Evolutionary conservation across 2,329 filamentous ascomycete species (phyloP), one percentile per base, ranked within the genome.

Genomic region (Alternaria conjuncta): DNA sequence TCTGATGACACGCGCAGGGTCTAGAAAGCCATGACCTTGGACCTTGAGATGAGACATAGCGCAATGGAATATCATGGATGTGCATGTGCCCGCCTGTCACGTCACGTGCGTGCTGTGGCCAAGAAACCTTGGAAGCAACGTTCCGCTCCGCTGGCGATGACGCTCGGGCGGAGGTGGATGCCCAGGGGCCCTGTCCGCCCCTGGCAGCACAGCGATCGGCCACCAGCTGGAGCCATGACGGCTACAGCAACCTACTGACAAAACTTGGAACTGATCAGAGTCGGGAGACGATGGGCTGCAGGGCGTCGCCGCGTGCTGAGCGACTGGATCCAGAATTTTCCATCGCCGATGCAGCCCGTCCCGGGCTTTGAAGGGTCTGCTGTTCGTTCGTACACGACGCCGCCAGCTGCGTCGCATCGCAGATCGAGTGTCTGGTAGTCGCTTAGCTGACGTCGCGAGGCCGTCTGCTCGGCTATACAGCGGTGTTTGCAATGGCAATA

Each of bases 121-220:
- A 53, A 53, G 49, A 32, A 53, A 41, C n/a, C 36, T 41, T 41
- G 36, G 36, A 41, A 41, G 21, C 55, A 28, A 20, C 25, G 32
- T 61, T 58, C 60, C 60, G 60, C 55, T 51, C 55, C 54, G 59
- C 59, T 49, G 43, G 15, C 8, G 18, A 21, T 18, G 32, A 28
- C 28, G 45, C 11, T 41, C 26, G 47, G 59, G 62, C 55, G 59
- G 61, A 61, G 23, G n/a, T 44, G 25, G 11, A 7, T 53, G 69
- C 51, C 67, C 49, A 63, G 66, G 53, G 36, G 43, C 63, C 68
- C 65, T 68, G 61, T 67, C 63, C 68, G 53, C 61, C 65, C 64
- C 54, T 44, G 36, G 49, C 44, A 15, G 30, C 30, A 64, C 44
- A 30, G 47, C 41, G 43, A 57, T 56, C 56, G 43, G 23, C 36